phyloP scores from a whole-genome alignment of 208 protist species.

The Acanthamoeba castellanii region DNA sequence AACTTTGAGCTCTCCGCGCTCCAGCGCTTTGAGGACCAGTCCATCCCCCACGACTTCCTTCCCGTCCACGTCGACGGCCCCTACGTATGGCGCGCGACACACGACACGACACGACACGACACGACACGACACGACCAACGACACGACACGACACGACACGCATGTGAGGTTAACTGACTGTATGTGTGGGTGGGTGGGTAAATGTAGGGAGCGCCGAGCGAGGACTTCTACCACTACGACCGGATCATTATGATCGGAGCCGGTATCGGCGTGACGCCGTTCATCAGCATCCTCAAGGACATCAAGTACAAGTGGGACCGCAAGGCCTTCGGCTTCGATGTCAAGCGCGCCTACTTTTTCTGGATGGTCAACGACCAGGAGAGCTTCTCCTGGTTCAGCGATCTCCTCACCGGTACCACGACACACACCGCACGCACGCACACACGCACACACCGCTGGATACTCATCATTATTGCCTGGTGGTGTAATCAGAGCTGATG shows the following conservation, averaged over 20 bases:
- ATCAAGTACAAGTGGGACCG: slow-evolving; percentile 79
- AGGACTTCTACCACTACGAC: slow-evolving; percentile 87
- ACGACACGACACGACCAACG: neutral
- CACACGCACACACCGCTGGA: too few relatives aligned
- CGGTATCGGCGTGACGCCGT: slow-evolving; percentile 91
- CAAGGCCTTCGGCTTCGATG: neutral
- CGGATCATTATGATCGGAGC: slow-evolving; percentile 85
- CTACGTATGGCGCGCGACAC: neutral
- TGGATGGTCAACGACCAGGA: slow-evolving; percentile 84
- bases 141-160: neutral
- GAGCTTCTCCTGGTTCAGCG: slow-evolving; percentile 87
- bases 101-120: neutral
- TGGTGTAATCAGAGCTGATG: neutral
- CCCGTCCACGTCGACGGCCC: slow-evolving; percentile 8
- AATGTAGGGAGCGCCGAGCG: slow-evolving; percentile 86
- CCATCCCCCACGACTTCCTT: neutral
- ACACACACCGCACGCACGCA: too few relatives aligned
- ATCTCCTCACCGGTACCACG: slow-evolving; percentile 75
- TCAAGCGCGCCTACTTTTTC: slow-evolving; percentile 85
- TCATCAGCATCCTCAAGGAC: slow-evolving; percentile 87
- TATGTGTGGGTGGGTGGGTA: slow-evolving; percentile 74
- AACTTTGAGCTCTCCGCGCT: slow-evolving; percentile 4
- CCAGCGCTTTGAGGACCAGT: neutral
- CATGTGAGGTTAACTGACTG: too few relatives aligned
- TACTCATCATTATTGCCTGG: too few relatives aligned